Conservation (phyloP, 176 grass and related monocot species). For the Saccharum spontaneum region DNA sequence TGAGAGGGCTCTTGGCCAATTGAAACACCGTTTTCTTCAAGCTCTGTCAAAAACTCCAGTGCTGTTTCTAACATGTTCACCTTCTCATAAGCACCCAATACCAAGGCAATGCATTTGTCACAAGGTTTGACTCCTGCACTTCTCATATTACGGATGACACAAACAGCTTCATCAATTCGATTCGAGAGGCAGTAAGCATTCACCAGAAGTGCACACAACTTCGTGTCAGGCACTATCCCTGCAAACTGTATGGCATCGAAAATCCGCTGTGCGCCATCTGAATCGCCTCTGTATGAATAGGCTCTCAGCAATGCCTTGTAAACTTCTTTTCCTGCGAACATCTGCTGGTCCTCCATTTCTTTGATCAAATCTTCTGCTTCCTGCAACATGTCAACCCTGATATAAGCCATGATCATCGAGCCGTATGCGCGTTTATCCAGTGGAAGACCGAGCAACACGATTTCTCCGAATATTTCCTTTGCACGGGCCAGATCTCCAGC, state of each 20-base stretch:
- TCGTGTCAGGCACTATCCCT: slow-evolving; percentile 67
- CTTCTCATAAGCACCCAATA: slow-evolving; percentile 62
- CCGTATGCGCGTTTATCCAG: slow-evolving; percentile 75
- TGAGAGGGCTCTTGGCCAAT: slow-evolving; percentile 59
- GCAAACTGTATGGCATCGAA: slow-evolving; percentile 73
- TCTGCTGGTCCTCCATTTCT: slow-evolving; percentile 58
- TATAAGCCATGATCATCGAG: slow-evolving; percentile 91
- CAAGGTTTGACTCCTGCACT: slow-evolving; percentile 49
- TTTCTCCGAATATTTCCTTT: slow-evolving; percentile 65
- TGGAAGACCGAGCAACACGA: slow-evolving; percentile 55
- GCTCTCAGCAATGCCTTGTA: slow-evolving; percentile 92
- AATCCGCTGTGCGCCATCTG: slow-evolving; percentile 61
- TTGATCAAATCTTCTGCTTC: slow-evolving; percentile 65
- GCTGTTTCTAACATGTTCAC: slow-evolving; percentile 53
- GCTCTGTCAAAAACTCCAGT: slow-evolving; percentile 68
- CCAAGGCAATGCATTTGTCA: slow-evolving; percentile 54
- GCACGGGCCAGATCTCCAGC: slow-evolving; percentile 47
- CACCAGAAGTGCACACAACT: slow-evolving; percentile 69
- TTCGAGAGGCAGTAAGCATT: slow-evolving; percentile 72
- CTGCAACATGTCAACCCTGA: slow-evolving; percentile 68
- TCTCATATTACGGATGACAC: slow-evolving; percentile 74
- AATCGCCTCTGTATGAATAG: slow-evolving; percentile 63
- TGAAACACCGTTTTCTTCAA: slow-evolving; percentile 53
- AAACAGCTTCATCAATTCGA: slow-evolving; percentile 35
- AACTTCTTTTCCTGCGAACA: slow-evolving; percentile 67